Percentiles rank a stretch among this genome's conserved stretches.
phyloP scores from a whole-genome alignment of 768 basidiomycete species.

The Ephemerocybe angulata region DNA sequence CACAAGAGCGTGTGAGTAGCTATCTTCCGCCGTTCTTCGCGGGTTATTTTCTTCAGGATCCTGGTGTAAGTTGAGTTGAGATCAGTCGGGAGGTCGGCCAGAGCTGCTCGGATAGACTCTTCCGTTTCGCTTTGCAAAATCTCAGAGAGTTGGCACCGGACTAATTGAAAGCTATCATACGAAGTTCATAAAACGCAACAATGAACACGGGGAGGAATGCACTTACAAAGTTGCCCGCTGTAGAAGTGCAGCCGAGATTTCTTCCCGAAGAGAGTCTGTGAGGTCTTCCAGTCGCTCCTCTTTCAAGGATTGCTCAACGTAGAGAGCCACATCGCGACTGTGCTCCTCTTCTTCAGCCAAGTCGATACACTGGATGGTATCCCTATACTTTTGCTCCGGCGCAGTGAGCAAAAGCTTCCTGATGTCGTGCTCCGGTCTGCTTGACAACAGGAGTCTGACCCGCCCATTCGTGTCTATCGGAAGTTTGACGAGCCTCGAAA shows the following conservation, averaged over 20 bases:
- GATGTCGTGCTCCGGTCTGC: neutral
- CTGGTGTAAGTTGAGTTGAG: neutral
- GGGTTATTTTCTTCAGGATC: neutral
- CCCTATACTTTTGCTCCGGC: neutral
- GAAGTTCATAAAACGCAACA: neutral
- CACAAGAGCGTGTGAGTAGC: neutral
- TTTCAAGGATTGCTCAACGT: neutral
- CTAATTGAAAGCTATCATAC: neutral
- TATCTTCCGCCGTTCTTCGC: neutral
- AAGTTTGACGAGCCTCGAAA: neutral
- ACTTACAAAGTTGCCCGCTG: neutral
- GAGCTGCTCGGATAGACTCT: neutral
- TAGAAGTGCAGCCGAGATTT: neutral
- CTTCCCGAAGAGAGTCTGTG: neutral
- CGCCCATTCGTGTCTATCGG: neutral
- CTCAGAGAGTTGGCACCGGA: neutral
- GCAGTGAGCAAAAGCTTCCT: neutral
- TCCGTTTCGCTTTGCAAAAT: neutral
- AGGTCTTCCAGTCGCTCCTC: neutral
- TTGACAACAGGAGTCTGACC: neutral
- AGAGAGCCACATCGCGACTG: neutral
- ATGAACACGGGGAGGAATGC: too few relatives aligned
- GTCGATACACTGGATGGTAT: neutral
- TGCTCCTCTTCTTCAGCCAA: neutral
- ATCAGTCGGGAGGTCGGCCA: constrained; percentile 1